Percentiles rank a stretch among this genome's conserved stretches.
These are phyloP conservation scores for Rhizopogon sp. DNA, from an alignment of 768 basidiomycete species.

Conservation along the genomic window DNA sequence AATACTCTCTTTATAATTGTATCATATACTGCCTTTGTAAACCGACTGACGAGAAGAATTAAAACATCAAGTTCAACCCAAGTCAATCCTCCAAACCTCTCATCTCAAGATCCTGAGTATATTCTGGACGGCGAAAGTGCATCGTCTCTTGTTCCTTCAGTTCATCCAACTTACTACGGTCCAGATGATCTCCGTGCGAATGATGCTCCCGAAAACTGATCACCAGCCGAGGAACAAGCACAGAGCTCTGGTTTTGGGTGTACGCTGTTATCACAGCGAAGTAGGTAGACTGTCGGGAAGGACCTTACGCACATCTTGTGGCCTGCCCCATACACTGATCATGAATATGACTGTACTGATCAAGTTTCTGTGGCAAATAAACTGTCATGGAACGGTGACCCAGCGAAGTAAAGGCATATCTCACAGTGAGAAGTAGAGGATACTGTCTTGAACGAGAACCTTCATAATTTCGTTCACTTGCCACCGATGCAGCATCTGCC, in stretches of 20 bases:
- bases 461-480: slow-evolving; percentile 10
- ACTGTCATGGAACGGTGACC: no score
- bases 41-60: no score
- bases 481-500: slow-evolving; percentile 5
- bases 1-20: no score
- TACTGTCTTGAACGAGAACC: slow-evolving; percentile 14
- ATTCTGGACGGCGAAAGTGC: no score
- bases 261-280: slow-evolving; percentile 12
- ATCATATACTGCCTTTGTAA: no score
- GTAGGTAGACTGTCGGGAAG: background rate
- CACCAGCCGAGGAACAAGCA: slow-evolving; percentile 15
- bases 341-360: slow-evolving; percentile 13
- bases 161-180: background rate
- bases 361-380: slow-evolving; percentile 5
- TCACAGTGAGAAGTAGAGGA: slow-evolving; percentile 15
- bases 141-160: no score
- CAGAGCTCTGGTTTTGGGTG: slow-evolving; percentile 11
- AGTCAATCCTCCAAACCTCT: no score
- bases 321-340: slow-evolving; percentile 11
- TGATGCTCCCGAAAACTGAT: slow-evolving; percentile 17
- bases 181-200: background rate
- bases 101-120: no score
- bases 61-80: no score
- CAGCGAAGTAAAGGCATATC: background rate
- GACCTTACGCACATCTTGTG: slow-evolving; percentile 9